Base-by-base conservation (phyloP, 805 yeast genomes). In the Cyberlindnera euphorbiiphila region DNA sequence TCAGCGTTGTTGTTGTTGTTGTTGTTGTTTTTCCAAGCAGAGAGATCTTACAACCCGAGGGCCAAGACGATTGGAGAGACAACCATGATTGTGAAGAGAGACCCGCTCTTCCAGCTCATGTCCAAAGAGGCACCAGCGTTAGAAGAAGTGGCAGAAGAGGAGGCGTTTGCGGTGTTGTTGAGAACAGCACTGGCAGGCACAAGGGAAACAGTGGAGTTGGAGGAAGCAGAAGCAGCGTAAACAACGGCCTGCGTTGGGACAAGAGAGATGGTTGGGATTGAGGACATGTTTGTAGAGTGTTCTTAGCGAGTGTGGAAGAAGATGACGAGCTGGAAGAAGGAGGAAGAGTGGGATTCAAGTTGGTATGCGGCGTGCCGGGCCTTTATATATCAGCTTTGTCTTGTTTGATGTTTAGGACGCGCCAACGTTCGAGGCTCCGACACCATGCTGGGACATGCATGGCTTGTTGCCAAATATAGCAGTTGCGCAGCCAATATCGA, bases 41-140 rank as follows among this genome's bases (percentile, higher is more conserved):
- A n/a, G n/a, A n/a, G 17, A 23, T 9, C 13, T 57, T 54, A 56
- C 42, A 57, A 42, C 33, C 60, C 59, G 25, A 61, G 42, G 34
- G 39, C 49, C 30, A 45, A 48, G 31, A 64, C 52, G 48, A 63
- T 53, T 40, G 71, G 65, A 37, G 68, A 62, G 31, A 59, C 60
- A 42, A 65, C 47, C 40, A 62, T 48, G 29, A 63, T 64, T 49
- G 65, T 65, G 45, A 64, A 41, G 21, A 64, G 59, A 29, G 60
- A 54, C 49, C 67, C 69, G 46, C 60, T 54, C 47, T 66, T 60
- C 72, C 72, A 59, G 39, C 64, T 54, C 51, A 61, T 51, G 42
- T 64, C 62, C 30, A 63, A 56, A 36, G 53, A 41, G 37, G 54
- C 59, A 31, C 62, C 54, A 39, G 61, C 63, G 25, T 56, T 61